A percentile compares a stretch with the other conserved stretches of the same genome.
Evolutionary conservation across 768 basidiomycete genomes (phyloP).

Genomic region (Leucosporidium scottii): DNA sequence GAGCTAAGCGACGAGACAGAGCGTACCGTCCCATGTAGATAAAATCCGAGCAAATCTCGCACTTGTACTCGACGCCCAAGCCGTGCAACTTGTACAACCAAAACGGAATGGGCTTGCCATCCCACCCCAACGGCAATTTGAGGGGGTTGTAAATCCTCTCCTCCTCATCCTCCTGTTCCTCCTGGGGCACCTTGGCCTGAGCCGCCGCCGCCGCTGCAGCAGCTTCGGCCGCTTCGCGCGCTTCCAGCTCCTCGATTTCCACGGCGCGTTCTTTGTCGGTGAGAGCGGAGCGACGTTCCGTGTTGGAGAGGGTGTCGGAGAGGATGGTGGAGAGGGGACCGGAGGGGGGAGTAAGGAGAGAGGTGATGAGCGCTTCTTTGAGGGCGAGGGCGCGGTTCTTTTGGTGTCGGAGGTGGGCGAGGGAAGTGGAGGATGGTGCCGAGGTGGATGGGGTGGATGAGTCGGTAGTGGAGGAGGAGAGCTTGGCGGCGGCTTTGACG

Average conservation of each 20-base stretch:
- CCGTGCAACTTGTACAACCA: conserved; percentile 98
- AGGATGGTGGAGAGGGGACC: conserved; percentile 57
- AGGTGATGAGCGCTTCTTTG: conserved; percentile 27
- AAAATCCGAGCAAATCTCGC: conserved; percentile 94
- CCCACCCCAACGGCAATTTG: conserved; percentile 93
- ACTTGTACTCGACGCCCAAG: conserved; percentile 92
- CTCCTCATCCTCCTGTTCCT: conserved; percentile 76
- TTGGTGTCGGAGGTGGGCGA: conserved; percentile 23
- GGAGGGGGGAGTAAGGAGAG: conserved; percentile 52
- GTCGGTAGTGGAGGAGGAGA: conserved; percentile 12
- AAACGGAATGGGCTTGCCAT: conserved; percentile 97
- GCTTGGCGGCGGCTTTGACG: conserved; percentile 65
- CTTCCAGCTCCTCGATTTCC: conserved; percentile 66
- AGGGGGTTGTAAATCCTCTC: conserved; percentile 97
- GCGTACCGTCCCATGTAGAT: conserved; percentile 89
- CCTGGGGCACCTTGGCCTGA: conserved; percentile 39
- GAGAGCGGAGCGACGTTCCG: conserved; percentile 90
- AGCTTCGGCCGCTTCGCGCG: conserved; percentile 39
- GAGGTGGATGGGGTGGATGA: conserved; percentile 41
- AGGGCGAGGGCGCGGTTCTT: conserved; percentile 33
- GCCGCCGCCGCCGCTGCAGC: conserved; percentile 37
- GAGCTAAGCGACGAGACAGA: not conserved
- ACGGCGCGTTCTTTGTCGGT: conserved; percentile 82
- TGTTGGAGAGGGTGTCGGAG: conserved; percentile 88
- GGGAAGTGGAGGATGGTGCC: conserved; percentile 11